A percentile compares a stretch with the other conserved stretches of the same genome.
Evolutionary conservation across 441 rosid species (phyloP).

Genomic region (Pelargonium fulgidum): DNA sequence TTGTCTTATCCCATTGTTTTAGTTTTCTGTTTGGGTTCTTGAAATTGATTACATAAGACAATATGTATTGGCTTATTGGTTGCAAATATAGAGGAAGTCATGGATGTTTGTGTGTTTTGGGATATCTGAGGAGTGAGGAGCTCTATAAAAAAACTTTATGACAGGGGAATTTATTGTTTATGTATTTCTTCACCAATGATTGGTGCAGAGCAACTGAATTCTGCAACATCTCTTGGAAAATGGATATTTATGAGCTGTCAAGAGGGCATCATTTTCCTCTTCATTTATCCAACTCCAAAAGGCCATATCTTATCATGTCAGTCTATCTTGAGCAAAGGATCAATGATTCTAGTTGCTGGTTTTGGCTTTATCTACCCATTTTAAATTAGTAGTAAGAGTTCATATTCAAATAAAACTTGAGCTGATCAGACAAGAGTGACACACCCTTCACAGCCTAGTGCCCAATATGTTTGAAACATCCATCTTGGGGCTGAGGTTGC

Average conservation of each 20-base stretch:
- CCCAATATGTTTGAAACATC: background rate
- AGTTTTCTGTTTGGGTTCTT: constrained; percentile 1
- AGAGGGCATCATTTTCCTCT: background rate
- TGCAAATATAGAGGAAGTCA: background rate
- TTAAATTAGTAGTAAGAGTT: too few species aligned
- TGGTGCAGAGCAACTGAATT: background rate
- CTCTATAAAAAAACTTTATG: background rate
- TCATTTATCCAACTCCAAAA: too few species aligned
- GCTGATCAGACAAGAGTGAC: background rate
- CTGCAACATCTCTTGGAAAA: background rate
- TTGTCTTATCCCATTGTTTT: background rate
- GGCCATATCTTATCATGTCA: background rate
- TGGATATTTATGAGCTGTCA: background rate
- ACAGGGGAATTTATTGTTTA: background rate
- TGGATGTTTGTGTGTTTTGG: background rate
- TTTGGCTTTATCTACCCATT: background rate
- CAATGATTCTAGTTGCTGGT: background rate
- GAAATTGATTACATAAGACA: background rate
- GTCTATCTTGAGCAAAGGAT: background rate
- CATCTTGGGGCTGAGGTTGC: background rate
- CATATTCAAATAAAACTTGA: background rate
- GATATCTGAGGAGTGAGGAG: background rate
- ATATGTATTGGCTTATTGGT: background rate
- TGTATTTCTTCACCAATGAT: background rate
- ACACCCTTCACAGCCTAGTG: background rate